Evolutionary conservation across 768 basidiomycete genomes (phyloP).

Genomic region (Agrocybe praecox): DNA sequence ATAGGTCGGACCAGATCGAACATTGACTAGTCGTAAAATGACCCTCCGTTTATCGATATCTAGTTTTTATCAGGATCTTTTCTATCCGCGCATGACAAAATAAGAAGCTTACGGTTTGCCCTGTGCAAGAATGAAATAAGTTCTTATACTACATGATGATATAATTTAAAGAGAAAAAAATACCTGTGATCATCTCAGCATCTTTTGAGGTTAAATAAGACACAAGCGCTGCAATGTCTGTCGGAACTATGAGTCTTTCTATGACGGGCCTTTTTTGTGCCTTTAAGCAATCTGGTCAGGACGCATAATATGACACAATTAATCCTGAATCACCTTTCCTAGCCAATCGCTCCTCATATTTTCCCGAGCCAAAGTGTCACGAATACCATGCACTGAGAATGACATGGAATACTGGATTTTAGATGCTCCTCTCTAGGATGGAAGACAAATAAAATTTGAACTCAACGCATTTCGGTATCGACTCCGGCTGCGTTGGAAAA

Average conservation of each 20-base stretch:
- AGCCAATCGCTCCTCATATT: neutral
- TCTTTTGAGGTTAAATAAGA: constrained; percentile 38
- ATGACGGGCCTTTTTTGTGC: neutral
- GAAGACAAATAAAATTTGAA: neutral
- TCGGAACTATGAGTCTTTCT: constrained; percentile 14
- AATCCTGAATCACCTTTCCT: neutral
- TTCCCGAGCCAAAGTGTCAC: neutral
- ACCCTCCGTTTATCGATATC: constrained; percentile 24
- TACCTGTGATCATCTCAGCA: constrained; percentile 36
- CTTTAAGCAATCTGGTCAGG: neutral
- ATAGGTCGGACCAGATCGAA: too few relatives aligned
- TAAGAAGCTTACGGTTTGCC: constrained; percentile 15
- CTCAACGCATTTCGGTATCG: neutral
- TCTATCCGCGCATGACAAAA: neutral
- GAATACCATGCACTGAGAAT: neutral
- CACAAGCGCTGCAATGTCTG: constrained; percentile 37
- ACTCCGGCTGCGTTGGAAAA: neutral
- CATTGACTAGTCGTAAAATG: constrained; percentile 17
- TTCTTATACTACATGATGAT: neutral
- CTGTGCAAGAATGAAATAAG: neutral
- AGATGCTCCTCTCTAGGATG: neutral
- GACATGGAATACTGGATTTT: neutral
- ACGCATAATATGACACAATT: too few relatives aligned
- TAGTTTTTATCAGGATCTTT: neutral
- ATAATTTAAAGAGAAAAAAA: neutral